Percentiles rank a stretch among this genome's conserved stretches.
These are phyloP conservation scores for Alternaria sp. DNA, from an alignment of 2,329 filamentous ascomycete species.

Conservation along the genomic window DNA sequence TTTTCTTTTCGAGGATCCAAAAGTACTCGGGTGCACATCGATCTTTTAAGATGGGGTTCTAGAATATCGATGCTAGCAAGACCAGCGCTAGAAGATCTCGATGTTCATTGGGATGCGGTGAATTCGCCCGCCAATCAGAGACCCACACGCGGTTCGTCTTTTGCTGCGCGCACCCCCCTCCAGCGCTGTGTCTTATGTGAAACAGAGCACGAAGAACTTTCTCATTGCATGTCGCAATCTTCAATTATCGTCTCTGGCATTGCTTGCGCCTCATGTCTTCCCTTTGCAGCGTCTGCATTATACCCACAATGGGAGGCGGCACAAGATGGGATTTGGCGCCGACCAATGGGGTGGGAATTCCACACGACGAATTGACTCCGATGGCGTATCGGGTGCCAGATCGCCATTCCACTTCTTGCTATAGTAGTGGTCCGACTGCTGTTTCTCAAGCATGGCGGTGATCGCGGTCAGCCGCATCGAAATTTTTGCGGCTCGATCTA, in stretches of 20 bases:
- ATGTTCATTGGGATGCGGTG: constrained; percentile 7
- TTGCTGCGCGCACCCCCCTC: too few relatives aligned
- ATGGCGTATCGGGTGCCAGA: neutral
- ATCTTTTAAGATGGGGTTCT: neutral
- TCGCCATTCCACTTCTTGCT: too few relatives aligned
- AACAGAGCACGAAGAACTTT: too few relatives aligned
- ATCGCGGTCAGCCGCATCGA: neutral
- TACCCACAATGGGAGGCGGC: too few relatives aligned
- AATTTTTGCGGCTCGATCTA: neutral
- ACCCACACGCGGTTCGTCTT: neutral
- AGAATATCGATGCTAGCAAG: neutral
- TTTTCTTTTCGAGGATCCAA: neutral
- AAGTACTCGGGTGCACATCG: too few relatives aligned
- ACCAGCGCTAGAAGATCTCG: neutral
- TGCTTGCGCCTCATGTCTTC: neutral
- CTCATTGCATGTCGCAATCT: neutral
- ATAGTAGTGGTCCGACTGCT: too few relatives aligned
- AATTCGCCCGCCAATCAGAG: constrained; percentile 1
- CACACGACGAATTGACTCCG: neutral
- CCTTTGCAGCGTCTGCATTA: neutral
- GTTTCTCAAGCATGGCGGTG: too few relatives aligned
- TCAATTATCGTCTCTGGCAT: neutral
- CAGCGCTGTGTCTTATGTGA: too few relatives aligned
- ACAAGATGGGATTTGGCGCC: too few relatives aligned
- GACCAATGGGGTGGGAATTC: neutral